Evolutionary conservation across 192 early-diverging fungal species (phyloP), one percentile per base, ranked within the genome.

Genomic region (Umbelopsis sp.): DNA sequence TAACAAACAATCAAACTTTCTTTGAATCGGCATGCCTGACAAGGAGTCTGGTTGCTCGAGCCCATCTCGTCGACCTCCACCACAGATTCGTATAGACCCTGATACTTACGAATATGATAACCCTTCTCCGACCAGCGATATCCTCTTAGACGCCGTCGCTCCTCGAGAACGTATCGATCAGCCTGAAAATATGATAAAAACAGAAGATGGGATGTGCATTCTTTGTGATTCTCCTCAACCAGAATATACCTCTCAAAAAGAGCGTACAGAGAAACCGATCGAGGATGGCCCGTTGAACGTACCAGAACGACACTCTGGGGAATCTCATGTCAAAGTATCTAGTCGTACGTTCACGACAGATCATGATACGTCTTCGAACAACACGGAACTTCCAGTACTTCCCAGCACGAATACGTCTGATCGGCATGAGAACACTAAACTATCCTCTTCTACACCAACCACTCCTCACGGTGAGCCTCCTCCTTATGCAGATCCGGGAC

Each of bases 51-150:
- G 18, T 1, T 61, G 23, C 4, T 35, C 27, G 33, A 15, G 23
- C 11, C 8, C 53, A 13, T 10, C 23, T n/a, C 23, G 5, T 61
- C 18, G 18, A 30, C 55, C 16, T 11, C 55, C 55, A 16, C 55
- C 7, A 33, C 37, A 35, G 2, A 2, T 35, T 18, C 27, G 30
- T 35, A 18, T 61, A 6, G n/a, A 61, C 30, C 16, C 8, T 61
- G 18, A 3, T 35, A 13, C 11, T 16, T 61, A 35, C 18, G 16
- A 61, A 15, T 61, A 35, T 16, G 55, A 33, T 13, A 18, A 11
- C 2, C 25, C 27, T n/a, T 61, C 55, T 61, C 55, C 55, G 55
- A 61, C 55, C 10, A 61, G 55, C 18, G 55, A 61, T 61, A 61
- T 61, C 7, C 30, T 61, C 2, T 25, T 61, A 8, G 15, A 61